Percentiles rank a stretch among this genome's conserved stretches.
Conservation (phyloP, 2,329 filamentous ascomycete species). For the Botrytis galanthina region DNA sequence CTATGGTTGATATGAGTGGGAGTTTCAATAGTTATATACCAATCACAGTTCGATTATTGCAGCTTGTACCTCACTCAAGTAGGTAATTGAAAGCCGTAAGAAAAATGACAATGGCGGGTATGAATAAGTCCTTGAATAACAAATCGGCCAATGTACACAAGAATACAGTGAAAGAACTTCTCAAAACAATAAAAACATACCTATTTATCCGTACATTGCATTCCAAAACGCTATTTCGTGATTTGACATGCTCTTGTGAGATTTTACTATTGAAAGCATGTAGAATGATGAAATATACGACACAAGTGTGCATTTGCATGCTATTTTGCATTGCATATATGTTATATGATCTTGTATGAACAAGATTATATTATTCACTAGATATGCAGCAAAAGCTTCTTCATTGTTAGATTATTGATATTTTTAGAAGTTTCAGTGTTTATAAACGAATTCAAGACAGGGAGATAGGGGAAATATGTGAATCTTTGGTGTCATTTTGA, state of each 20-base stretch:
- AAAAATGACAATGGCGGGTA: too few relatives aligned
- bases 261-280: neutral
- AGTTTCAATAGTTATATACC: neutral
- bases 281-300: neutral
- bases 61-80: neutral
- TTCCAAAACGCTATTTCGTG: neutral
- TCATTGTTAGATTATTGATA: neutral
- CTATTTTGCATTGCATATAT: neutral
- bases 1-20: neutral
- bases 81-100: neutral
- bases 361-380: neutral
- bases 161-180: neutral
- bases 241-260: neutral
- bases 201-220: neutral
- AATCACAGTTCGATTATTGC: neutral
- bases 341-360: neutral
- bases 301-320: neutral
- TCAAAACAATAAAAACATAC: neutral
- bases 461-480: neutral
- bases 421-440: neutral
- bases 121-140: neutral
- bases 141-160: neutral
- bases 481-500: neutral
- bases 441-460: neutral
- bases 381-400: neutral